Evolutionary conservation across 202 grass and related monocot genomes (phyloP).

Genomic region (Schoenoplectus tabernaemontani): DNA sequence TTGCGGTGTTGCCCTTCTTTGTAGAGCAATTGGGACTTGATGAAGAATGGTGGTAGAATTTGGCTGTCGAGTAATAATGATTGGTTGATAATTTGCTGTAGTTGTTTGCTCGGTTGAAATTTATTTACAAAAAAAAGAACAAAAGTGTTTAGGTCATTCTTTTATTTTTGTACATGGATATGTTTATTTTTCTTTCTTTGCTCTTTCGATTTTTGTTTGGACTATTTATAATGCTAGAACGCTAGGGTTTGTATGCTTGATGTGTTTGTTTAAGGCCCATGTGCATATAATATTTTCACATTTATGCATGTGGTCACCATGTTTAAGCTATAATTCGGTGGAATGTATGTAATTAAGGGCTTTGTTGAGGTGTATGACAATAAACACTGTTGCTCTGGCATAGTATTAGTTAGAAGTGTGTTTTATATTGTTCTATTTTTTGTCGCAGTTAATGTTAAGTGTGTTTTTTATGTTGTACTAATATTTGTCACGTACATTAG

Average conservation of each 20-base stretch:
- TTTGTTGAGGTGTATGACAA: constrained; percentile 26
- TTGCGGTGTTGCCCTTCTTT: background rate
- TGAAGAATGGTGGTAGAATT: constrained; percentile 27
- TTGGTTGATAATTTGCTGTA: constrained; percentile 26
- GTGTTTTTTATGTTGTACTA: too few relatives aligned
- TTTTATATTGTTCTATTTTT: background rate
- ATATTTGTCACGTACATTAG: too few relatives aligned
- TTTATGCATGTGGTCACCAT: constrained; percentile 29
- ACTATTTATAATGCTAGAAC: constrained; percentile 25
- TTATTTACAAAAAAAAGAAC: background rate
- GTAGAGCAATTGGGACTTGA: constrained; percentile 13
- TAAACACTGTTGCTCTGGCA: constrained; percentile 8
- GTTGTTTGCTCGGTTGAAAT: constrained; percentile 40
- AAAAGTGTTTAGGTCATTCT: constrained; percentile 59
- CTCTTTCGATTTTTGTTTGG: constrained; percentile 31
- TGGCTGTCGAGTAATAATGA: constrained; percentile 9
- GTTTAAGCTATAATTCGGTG: constrained; percentile 14
- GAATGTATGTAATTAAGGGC: constrained; percentile 16
- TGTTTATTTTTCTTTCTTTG: constrained; percentile 43
- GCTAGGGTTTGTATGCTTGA: constrained; percentile 16
- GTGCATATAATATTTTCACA: constrained; percentile 31
- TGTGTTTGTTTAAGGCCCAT: constrained; percentile 30
- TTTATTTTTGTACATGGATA: constrained; percentile 71
- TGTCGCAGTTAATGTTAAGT: background rate
- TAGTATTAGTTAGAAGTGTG: constrained; percentile 9